Evolutionary conservation across 306 rosid species (phyloP), one percentile per base, ranked within the genome.

Genomic region (Chamaecrista fasciculata): DNA sequence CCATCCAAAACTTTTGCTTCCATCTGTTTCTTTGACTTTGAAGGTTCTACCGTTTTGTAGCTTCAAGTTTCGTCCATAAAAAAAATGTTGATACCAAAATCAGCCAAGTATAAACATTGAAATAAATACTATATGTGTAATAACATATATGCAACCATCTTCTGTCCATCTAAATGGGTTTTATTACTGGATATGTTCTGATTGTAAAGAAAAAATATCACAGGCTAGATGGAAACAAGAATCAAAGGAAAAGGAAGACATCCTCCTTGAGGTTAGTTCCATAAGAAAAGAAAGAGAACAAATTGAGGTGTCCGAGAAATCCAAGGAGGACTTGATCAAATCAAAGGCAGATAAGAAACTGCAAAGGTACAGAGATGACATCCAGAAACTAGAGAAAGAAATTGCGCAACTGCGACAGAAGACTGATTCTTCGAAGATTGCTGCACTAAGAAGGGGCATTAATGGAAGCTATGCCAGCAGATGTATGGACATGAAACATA

Each of bases 211-310:
- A 67, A 81, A 80, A 71, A 49, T 76, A 72, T 85, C 76, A 63
- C 97, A 94, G 99, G 97, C 90, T 78, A 85, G 86, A 81, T 81
- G 89, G 87, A 67, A 78, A 40, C 85, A 85, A 51, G 95, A 83
- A 71, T 73, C 82, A 75, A 86, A 80, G 82, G 81, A 79, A 59
- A 90, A 82, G 67, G 90, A 83, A 50, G 96, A 86, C 71, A 78
- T 86, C 66, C 83, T 82, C 75, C 18, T 26, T 29, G 81, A 77
- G 77, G 84, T 66, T 49, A 71, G 78, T 78, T 79, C 86, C 25
- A 61, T 81, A 71, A 85, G 80, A 78, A 94, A 86, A 84, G 97
- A 84, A 71, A 85, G 91, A 73, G 97, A 90, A 72, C 90, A 88
- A 66, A 75, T 83, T 20, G 96, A 88, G 79, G 87, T 60, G 50